Percentiles rank a stretch among this genome's conserved stretches.
These are phyloP conservation scores for Edaphochlamys debaryana DNA, from an alignment of 139 green algal species.

Conservation along the genomic window DNA sequence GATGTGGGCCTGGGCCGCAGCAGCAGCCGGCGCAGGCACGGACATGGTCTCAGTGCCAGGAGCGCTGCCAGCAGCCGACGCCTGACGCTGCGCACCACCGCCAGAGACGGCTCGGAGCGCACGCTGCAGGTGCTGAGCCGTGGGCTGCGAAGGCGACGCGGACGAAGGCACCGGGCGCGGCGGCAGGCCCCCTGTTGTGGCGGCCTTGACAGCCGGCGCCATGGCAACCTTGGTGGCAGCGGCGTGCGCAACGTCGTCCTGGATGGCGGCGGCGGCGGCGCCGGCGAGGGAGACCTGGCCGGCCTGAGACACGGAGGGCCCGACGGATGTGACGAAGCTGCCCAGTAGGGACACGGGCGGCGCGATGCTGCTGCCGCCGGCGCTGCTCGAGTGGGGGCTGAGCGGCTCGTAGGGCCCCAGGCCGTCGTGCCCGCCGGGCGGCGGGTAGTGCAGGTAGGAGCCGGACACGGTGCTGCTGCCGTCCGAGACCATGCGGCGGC, in stretches of 20 bases:
- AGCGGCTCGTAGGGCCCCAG: not conserved
- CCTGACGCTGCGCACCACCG: not conserved
- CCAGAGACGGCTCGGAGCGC: conserved; percentile 23
- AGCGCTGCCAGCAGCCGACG: not conserved
- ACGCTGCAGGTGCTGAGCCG: conserved; percentile 7
- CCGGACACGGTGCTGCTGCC: conserved; percentile 24
- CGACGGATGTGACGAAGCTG: conserved; percentile 37
- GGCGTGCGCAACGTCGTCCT: not conserved
- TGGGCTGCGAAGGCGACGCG: not conserved
- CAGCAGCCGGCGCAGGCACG: not conserved
- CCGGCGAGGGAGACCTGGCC: conserved; percentile 4
- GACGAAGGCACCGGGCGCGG: not conserved
- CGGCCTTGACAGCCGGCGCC: conserved; percentile 14
- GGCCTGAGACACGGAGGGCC: conserved; percentile 30
- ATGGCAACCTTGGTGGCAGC: not conserved
- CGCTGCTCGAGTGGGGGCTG: not conserved
- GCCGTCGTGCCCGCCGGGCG: not conserved
- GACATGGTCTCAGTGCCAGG: too few species aligned
- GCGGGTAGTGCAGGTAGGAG: not conserved
- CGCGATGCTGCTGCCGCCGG: not conserved
- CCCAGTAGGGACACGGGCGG: not conserved
- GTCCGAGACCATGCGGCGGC: conserved; percentile 20
- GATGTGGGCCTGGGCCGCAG: conserved; percentile 26
- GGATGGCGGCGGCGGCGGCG: not conserved
- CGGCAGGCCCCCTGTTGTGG: conserved; percentile 19